Evolutionary conservation across 2,329 filamentous ascomycete species (phyloP), one percentile per base, ranked within the genome.

Genomic region (Alternaria arborescens): DNA sequence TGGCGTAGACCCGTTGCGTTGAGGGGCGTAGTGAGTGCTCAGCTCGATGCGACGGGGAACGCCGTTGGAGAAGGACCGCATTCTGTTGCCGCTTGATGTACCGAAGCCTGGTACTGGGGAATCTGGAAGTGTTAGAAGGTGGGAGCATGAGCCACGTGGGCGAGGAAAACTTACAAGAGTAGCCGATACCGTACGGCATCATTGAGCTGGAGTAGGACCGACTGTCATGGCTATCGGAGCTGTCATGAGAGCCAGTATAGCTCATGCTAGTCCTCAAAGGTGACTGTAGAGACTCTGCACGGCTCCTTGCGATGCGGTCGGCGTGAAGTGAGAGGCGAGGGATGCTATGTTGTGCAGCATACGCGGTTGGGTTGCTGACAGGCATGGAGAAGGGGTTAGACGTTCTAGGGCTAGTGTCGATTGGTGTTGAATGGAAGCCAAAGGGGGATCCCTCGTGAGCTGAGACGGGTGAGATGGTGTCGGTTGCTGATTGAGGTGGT

Each of bases 401-500:
- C 38, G 76, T 78, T 51, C 77, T 73, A 6, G 76, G 75, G 46
- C 76, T 78, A 46, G 71, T 71, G 24, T 78, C 76, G 22, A 78
- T 56, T n/a, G 70, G 70, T 20, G 71, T 68, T 22, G 77, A 72
- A 52, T 73, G 69, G 56, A 78, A 82, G 44, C 73, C 78, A 65
- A 78, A 83, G 4, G 79, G 73, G 11, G 79, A 78, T 34, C 71
- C 74, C 26, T 78, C 80, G 36, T 80, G 79, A 8, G 75, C 73
- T 14, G 82, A 82, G 4, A 77, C 78, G 0, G 82, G 82, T 5
- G 82, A 83, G 11, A 82, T 71, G 6, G 78, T 79, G 28, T 82
- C 81, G n/a, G 81, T 82, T 20, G 80, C 80, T 28, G 82, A 83
- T 42, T 83, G 82, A 8, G 82, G 81, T 46, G 86, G 84, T 53